Conservation (phyloP, 2,329 filamentous ascomycete species). For the Hypoxylon sp. region DNA sequence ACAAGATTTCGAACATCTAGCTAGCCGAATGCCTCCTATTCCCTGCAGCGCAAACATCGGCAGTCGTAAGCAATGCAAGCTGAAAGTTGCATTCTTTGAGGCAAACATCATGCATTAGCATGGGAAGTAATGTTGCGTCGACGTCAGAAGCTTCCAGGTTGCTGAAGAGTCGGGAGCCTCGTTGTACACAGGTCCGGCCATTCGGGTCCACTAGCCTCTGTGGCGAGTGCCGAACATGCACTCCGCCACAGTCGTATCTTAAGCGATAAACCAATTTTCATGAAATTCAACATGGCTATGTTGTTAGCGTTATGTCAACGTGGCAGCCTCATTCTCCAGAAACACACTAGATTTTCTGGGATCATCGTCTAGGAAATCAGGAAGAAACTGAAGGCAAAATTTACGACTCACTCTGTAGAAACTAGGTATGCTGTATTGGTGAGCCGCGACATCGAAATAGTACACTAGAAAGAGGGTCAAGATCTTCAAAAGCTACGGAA, state of each 20-base stretch:
- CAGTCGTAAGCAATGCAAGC: conserved; percentile 48
- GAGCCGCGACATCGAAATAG: conserved; percentile 37
- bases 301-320: conserved; percentile 48
- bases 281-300: conserved; percentile 47
- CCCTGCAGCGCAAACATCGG: conserved; percentile 32
- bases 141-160: conserved; percentile 38
- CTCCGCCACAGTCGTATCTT: conserved; percentile 51
- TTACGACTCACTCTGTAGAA: conserved; percentile 22
- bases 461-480: conserved; percentile 31
- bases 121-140: conserved; percentile 39
- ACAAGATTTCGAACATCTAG: conserved; percentile 22
- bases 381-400: conserved; percentile 20
- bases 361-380: conserved; percentile 24
- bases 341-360: conserved; percentile 5
- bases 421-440: conserved; percentile 26
- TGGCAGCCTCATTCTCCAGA: conserved; percentile 49
- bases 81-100: conserved; percentile 52
- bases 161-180: conserved; percentile 26
- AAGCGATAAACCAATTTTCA: conserved; percentile 22
- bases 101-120: conserved; percentile 44
- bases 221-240: conserved; percentile 50
- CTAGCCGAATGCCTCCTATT: conserved; percentile 22
- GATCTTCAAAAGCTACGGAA: conserved; percentile 45
- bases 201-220: conserved; percentile 41
- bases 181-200: conserved; percentile 32